Base-by-base conservation (phyloP, 345 rosid genomes). In the Aquilaria malaccensis region DNA sequence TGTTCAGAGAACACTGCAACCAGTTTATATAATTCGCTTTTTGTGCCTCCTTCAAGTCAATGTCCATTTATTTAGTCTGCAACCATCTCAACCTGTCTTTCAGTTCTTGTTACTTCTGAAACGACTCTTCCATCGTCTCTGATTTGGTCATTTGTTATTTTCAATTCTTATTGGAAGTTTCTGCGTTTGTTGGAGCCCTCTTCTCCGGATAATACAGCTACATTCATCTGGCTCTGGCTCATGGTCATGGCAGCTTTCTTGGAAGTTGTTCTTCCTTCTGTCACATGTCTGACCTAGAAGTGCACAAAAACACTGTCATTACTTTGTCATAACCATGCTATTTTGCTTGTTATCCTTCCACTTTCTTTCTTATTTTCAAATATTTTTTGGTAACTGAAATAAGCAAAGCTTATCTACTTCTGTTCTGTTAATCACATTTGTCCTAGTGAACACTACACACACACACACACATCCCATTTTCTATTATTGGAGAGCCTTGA, bases 51-150 rank as follows among this genome's bases (percentile, higher is more conserved):
- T 14, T 60, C 57, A 41, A 22, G 52, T 53, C 9, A 10, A 43
- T n/a, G 9, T 30, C 43, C 33, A 50, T 2, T 49, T 66, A 12
- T 52, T 61, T 63, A 30, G 37, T 45, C 13, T n/a, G n/a, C 9
- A 13, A 32, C 14, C 2, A 37, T 45, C 13, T 9, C 2, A 37
- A 22, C 13, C 15, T 65, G 68, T 33, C 65, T 64, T 50, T n/a
- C 30, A 41, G 11, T 61, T 13, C 41, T 54, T 64, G 41, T 45
- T 37, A 37, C 43, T 37, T 33, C 11, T 50, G n/a, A 9, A 59
- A 56, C 43, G 54, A 57, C 58, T 64, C 67, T n/a, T 9, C 22
- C 22, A 49, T 51, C 41, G 59, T 45, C 15, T 45, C 43, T 56
- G 41, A 41, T 61, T 15, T 22, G 43, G 43, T 37, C 43, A 37